Percentiles rank a stretch among this genome's conserved stretches.
Conservation (phyloP, 345 rosid genomes). For the Salix udensis region DNA sequence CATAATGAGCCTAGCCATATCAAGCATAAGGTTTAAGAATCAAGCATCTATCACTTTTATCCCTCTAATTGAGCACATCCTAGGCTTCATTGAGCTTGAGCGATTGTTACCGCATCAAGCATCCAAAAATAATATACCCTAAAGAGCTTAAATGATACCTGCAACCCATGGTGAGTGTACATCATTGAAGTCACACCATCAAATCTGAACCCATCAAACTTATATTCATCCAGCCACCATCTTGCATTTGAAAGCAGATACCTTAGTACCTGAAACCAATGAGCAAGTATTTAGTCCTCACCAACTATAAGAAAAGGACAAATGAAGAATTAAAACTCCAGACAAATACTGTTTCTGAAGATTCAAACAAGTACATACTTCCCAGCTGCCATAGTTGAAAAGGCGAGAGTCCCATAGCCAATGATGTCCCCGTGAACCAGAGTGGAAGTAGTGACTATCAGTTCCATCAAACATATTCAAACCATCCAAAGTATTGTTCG, state of each 20-base stretch:
- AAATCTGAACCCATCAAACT: slow-evolving; percentile 94
- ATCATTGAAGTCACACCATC: slow-evolving; percentile 99
- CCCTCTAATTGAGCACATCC: not conserved
- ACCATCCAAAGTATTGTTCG: slow-evolving; percentile 88
- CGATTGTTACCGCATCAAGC: too few species aligned
- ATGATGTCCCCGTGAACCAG: slow-evolving; percentile 80
- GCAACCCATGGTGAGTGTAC: slow-evolving; percentile 94
- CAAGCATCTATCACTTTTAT: not conserved
- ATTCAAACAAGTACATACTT: slow-evolving; percentile 47
- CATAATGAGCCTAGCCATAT: not conserved
- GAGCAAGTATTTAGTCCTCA: slow-evolving; percentile 8
- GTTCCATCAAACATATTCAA: slow-evolving; percentile 97
- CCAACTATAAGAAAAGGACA: slow-evolving; percentile 13
- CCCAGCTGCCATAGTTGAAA: slow-evolving; percentile 97
- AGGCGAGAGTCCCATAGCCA: slow-evolving; percentile 99
- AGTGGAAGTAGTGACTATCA: slow-evolving; percentile 83
- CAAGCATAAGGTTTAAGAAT: not conserved
- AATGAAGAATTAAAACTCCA: slow-evolving; percentile 1
- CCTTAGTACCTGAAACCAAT: slow-evolving; percentile 59
- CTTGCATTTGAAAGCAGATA: slow-evolving; percentile 92
- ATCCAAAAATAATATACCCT: not conserved
- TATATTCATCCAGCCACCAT: slow-evolving; percentile 98
- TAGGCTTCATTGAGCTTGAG: not conserved
- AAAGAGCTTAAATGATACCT: slow-evolving; percentile 37
- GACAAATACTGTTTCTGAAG: slow-evolving; percentile 6